phyloP scores from a whole-genome alignment of 1,139 yeast genomes.

The Yamadazyma blattariae region DNA sequence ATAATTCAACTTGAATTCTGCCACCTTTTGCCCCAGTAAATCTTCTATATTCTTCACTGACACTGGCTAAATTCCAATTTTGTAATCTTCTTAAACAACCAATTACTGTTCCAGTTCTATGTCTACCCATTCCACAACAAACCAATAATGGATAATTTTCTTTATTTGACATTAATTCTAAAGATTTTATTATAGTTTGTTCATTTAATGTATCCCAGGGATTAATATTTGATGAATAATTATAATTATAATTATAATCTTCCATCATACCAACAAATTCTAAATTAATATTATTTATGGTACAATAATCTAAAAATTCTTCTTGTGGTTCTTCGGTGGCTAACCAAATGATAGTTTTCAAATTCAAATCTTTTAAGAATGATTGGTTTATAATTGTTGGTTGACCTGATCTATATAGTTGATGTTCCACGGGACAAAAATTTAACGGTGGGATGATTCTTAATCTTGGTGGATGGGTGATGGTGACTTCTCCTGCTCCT shows the following conservation, averaged over 20 bases:
- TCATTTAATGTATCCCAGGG: constrained; percentile 98
- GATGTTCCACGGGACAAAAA: constrained; percentile 90
- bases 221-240: constrained; percentile 30
- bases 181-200: constrained; percentile 71
- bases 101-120: constrained; percentile 91
- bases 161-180: constrained; percentile 68
- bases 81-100: constrained; percentile 89
- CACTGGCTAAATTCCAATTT: constrained; percentile 94
- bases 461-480: constrained; percentile 49
- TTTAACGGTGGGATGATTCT: constrained; percentile 90
- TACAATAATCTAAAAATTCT: constrained; percentile 78
- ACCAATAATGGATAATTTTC: constrained; percentile 81
- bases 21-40: constrained; percentile 94
- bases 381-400: constrained; percentile 95
- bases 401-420: constrained; percentile 86
- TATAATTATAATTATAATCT: constrained; percentile 33
- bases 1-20: constrained; percentile 81
- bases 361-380: constrained; percentile 68
- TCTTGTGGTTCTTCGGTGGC: constrained; percentile 96
- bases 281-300: constrained; percentile 60
- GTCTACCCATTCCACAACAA: constrained; percentile 98
- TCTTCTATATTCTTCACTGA: constrained; percentile 89
- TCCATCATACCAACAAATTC: constrained; percentile 70
- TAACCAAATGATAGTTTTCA: constrained; percentile 86
- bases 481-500: constrained; percentile 1